Conservation (phyloP, 2,329 filamentous ascomycete species). For the Sclerotiophoma versabilis region DNA sequence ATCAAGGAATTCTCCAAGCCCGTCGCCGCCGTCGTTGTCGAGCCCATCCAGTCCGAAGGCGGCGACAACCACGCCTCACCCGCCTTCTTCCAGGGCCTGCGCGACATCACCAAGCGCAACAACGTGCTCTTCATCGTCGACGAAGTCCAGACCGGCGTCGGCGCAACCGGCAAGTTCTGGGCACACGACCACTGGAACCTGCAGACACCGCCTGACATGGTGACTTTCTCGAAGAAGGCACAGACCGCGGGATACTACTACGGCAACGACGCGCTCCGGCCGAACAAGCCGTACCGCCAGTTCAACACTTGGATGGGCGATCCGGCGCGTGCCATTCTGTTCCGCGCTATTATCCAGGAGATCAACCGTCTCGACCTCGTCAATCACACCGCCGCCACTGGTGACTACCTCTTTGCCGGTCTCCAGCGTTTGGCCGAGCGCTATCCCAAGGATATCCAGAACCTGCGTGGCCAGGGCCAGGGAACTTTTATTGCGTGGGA, state of each 20-base stretch:
- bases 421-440: constrained; percentile 71
- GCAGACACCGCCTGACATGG: constrained; percentile 81
- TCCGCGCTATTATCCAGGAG: constrained; percentile 85
- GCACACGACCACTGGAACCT: constrained; percentile 95
- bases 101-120: constrained; percentile 78
- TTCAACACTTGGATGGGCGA: constrained; percentile 99
- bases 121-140: constrained; percentile 88
- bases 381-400: constrained; percentile 76
- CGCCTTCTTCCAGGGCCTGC: constrained; percentile 84
- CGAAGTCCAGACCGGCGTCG: constrained; percentile 92
- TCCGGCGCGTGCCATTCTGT: constrained; percentile 82
- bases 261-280: constrained; percentile 77
- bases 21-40: constrained; percentile 81
- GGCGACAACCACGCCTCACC: constrained; percentile 93
- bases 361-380: constrained; percentile 80
- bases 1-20: constrained; percentile 81
- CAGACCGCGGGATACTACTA: constrained; percentile 95
- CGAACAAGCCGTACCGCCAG: constrained; percentile 93
- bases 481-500: constrained; percentile 96
- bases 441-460: constrained; percentile 80
- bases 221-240: constrained; percentile 95
- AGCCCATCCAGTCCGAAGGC: constrained; percentile 92
- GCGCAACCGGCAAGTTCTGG: constrained; percentile 94
- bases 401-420: constrained; percentile 77
- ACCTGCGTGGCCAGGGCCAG: constrained; percentile 85